Conservation (phyloP, 2,329 filamentous ascomycete genomes). For the Didymosphaeria variabile region DNA sequence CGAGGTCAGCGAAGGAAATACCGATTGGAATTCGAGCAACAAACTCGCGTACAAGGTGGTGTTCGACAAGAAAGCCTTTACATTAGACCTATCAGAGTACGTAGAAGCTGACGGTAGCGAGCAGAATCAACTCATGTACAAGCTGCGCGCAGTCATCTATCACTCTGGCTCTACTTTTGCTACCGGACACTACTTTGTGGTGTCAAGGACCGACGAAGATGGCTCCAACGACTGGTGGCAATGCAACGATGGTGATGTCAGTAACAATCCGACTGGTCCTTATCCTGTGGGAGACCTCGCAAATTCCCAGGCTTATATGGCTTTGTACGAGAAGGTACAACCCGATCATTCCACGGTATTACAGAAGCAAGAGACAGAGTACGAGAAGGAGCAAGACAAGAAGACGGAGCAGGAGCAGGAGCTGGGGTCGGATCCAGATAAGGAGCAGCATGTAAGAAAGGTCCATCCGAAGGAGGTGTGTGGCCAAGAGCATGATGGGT, state of each 20-base stretch:
- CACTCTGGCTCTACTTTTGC: background rate
- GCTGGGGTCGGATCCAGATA: no score
- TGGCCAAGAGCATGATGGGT: no score
- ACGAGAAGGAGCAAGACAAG: no score
- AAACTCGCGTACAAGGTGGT: background rate
- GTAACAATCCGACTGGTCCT: background rate
- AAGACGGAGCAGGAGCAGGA: background rate
- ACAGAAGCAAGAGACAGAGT: no score
- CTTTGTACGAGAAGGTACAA: background rate
- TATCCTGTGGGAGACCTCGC: background rate
- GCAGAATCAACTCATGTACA: background rate
- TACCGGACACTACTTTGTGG: background rate
- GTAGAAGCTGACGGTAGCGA: background rate
- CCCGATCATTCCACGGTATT: no score
- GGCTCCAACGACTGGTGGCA: background rate
- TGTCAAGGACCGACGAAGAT: background rate
- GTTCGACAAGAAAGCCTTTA: background rate
- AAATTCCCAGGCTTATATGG: background rate
- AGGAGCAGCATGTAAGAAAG: no score
- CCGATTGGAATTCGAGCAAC: background rate
- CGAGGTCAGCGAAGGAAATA: background rate
- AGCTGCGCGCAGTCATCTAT: background rate
- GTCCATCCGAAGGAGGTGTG: background rate
- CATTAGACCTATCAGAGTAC: background rate
- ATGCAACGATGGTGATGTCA: background rate